A percentile compares a stretch with the other conserved stretches of the same genome.
phyloP scores from a whole-genome alignment of 768 basidiomycete species.

The Pleurotus giganteus region DNA sequence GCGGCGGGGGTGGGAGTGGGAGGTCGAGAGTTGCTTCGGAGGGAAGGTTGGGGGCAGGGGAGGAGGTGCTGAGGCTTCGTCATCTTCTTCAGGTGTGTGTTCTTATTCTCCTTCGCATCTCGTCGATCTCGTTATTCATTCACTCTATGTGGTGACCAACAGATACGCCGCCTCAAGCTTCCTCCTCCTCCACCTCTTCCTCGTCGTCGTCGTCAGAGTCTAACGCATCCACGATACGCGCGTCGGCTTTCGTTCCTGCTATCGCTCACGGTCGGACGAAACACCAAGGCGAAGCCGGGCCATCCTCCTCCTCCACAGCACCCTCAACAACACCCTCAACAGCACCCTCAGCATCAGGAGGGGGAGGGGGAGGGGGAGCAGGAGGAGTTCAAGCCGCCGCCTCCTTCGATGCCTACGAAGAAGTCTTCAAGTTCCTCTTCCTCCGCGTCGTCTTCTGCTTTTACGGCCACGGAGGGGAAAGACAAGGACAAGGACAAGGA shows the following conservation, averaged over 20 bases:
- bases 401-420: slow-evolving; percentile 4
- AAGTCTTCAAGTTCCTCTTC: not conserved
- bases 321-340: too few relatives aligned
- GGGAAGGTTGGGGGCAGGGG: not conserved
- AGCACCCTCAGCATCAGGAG: too few relatives aligned
- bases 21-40: not conserved
- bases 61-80: not conserved
- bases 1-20: slow-evolving; percentile 5
- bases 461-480: not conserved
- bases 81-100: not conserved
- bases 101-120: not conserved
- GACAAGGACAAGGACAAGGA: too few relatives aligned
- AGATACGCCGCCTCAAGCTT: too few relatives aligned
- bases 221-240: too few relatives aligned
- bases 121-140: not conserved
- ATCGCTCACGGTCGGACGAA: too few relatives aligned
- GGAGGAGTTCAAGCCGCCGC: too few relatives aligned
- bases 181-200: too few relatives aligned
- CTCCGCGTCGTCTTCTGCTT: slow-evolving; percentile 2
- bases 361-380: too few relatives aligned
- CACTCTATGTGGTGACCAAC: not conserved
- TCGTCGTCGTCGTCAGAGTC: too few relatives aligned
- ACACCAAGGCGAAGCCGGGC: too few relatives aligned
- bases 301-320: not conserved
- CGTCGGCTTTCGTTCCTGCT: too few relatives aligned